Base-by-base conservation (phyloP, 2,329 filamentous ascomycete species). In the Fusarium sp. region DNA sequence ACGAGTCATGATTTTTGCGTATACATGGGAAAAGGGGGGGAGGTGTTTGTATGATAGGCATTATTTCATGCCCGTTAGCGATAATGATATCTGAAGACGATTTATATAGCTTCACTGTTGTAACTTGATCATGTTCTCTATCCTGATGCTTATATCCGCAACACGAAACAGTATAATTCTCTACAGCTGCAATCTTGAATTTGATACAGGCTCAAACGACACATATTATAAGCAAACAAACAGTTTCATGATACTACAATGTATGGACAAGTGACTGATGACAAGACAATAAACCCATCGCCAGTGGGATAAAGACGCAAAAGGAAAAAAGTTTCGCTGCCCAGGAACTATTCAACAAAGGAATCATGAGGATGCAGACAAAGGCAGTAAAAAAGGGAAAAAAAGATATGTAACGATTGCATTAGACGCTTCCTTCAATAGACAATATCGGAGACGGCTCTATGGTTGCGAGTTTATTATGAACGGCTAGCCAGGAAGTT, bases 401-500 rank as follows among this genome's bases (percentile, higher is more conserved):
- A 65, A 28, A 35, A 49, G 45, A 53, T 63, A 62, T 70, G 67
- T 56, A 53, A 58, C 47, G 24, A 45, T 58, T 51, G 67, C 48
- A 57, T 65, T 67, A 60, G 60, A 46, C 34, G 39, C 29, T 55
- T 53, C 49, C 40, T 46, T 59, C 47, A 58, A 35, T n/a, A 47
- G 24, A 57, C 38, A 51, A 44, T 47, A 34, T 63, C 29, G 38
- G 45, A 48, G 43, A 45, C 42, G 57, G 43, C 43, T 26, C 32
- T 32, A 51, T 46, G 19, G 43, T 38, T 52, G 44, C n/a, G 15
- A 24, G 31, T 48, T 54, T 41, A 68, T 67, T 72, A 86, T 57
- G 83, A 85, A 71, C 84, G 82, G 73, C 76, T 85, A 39, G 84
- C 83, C 60, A 86, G 77, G 67, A 79, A 79, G 70, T 86, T 85